Conservation (phyloP, 192 early-diverging fungal genomes). For the Rhizoclosmatium sp. region DNA sequence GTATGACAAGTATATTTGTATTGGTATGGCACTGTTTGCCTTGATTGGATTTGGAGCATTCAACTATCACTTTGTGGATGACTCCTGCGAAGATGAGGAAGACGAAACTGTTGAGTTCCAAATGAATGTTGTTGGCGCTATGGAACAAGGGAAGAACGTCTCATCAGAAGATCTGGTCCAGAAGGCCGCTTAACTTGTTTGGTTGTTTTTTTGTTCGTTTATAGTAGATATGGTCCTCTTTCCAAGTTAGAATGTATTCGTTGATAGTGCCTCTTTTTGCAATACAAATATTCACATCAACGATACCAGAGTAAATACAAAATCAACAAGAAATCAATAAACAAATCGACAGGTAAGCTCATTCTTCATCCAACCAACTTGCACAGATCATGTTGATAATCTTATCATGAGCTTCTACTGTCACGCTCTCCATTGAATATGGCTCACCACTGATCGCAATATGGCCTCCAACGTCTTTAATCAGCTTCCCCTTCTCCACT, state of each 20-base stretch:
- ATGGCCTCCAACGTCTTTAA: neutral
- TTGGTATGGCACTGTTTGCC: conserved; percentile 8
- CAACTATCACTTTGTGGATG: conserved; percentile 16
- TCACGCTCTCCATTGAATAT: conserved; percentile 31
- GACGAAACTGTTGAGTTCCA: neutral
- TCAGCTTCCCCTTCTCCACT: conserved; percentile 3
- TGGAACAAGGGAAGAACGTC: neutral
- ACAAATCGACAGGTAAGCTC: too few species aligned
- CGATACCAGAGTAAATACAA: too few species aligned
- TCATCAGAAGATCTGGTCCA: neutral
- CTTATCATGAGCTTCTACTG: conserved; percentile 48
- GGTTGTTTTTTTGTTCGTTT: neutral
- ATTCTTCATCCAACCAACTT: neutral
- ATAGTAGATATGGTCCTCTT: too few species aligned
- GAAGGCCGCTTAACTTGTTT: neutral
- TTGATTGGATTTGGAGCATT: conserved; percentile 10
- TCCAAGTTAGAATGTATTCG: too few species aligned
- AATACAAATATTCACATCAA: too few species aligned
- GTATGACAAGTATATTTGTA: conserved; percentile 13
- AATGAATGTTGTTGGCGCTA: neutral
- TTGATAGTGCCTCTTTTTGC: too few species aligned
- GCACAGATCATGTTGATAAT: conserved; percentile 40
- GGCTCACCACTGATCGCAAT: conserved; percentile 47
- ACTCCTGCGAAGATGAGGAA: neutral
- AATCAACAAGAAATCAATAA: too few species aligned